Evolutionary conservation across 139 green algal species (phyloP).

Genomic region (Choricystis sp.): DNA sequence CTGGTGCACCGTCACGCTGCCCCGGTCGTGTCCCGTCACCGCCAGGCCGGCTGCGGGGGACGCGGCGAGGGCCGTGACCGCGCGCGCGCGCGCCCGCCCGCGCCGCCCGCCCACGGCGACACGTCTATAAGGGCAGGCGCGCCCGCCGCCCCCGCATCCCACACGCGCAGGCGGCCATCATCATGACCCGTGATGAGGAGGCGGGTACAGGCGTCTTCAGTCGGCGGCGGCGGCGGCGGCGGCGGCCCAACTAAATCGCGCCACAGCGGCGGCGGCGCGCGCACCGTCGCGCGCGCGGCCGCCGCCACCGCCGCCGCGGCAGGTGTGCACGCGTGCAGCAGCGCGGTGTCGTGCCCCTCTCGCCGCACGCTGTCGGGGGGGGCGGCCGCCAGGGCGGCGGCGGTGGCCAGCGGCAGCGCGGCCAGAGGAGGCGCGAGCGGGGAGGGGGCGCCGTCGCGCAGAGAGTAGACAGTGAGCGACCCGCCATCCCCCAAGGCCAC

Average conservation of each 20-base stretch:
- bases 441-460: too few relatives aligned
- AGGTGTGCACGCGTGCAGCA: not conserved
- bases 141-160: too few relatives aligned
- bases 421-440: too few relatives aligned
- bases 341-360: not conserved
- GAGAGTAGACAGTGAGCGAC: too few relatives aligned
- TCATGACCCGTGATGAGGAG: not conserved
- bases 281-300: too few relatives aligned
- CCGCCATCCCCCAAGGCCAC: too few relatives aligned
- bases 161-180: not conserved
- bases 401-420: too few relatives aligned
- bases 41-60: not conserved
- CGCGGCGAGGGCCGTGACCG: not conserved
- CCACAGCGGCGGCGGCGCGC: not conserved
- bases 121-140: not conserved
- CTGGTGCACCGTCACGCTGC: not conserved
- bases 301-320: too few relatives aligned
- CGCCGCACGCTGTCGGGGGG: too few relatives aligned
- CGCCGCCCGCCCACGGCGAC: not conserved
- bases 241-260: not conserved
- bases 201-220: too few relatives aligned
- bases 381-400: too few relatives aligned
- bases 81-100: too few relatives aligned
- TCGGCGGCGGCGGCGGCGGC: not conserved
- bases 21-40: not conserved